Evolutionary conservation across 2,329 filamentous ascomycete genomes (phyloP).

Genomic region (Hortaea werneckii): DNA sequence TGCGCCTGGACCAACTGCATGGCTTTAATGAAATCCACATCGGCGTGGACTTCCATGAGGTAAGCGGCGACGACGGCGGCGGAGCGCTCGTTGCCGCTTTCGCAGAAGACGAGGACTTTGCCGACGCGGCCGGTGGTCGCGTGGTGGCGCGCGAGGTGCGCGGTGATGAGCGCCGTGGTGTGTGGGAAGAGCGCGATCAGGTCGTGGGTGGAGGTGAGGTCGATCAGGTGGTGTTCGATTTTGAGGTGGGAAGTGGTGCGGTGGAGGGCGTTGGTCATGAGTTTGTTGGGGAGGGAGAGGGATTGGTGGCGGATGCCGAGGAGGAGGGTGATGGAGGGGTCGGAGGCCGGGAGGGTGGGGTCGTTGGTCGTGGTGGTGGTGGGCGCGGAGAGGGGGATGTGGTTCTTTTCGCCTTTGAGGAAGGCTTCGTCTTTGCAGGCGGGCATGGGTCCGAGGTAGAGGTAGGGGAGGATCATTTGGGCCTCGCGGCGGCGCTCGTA

Average conservation of each 20-base stretch:
- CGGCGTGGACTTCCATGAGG: conserved; percentile 64
- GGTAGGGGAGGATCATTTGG: conserved; percentile 68
- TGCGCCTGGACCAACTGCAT: conserved; percentile 61
- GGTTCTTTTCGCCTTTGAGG: conserved; percentile 40
- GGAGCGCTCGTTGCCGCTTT: conserved; percentile 80
- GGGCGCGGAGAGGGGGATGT: conserved; percentile 1
- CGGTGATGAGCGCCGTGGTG: conserved; percentile 60
- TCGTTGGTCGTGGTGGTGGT: conserved; percentile 5
- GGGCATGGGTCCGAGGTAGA: conserved; percentile 69
- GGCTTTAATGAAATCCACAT: conserved; percentile 51
- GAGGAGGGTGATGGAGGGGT: conserved; percentile 64
- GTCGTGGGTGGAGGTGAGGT: conserved; percentile 51
- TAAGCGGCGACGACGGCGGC: conserved; percentile 71
- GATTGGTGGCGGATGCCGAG: conserved; percentile 53
- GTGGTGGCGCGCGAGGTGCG: conserved; percentile 48
- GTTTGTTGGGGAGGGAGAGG: conserved; percentile 45
- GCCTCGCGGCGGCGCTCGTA: conserved; percentile 68
- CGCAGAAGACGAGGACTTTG: conserved; percentile 78
- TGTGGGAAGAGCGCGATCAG: conserved; percentile 55
- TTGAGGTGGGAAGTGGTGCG: conserved; percentile 50
- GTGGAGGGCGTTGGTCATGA: conserved; percentile 46
- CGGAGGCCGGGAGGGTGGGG: background rate
- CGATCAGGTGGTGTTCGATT: conserved; percentile 53
- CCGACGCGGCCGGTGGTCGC: conserved; percentile 33
- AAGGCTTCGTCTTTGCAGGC: conserved; percentile 56